Percentiles rank a stretch among this genome's conserved stretches.
Conservation (phyloP, 305 asterid species). For the Fraxinus latifolia region DNA sequence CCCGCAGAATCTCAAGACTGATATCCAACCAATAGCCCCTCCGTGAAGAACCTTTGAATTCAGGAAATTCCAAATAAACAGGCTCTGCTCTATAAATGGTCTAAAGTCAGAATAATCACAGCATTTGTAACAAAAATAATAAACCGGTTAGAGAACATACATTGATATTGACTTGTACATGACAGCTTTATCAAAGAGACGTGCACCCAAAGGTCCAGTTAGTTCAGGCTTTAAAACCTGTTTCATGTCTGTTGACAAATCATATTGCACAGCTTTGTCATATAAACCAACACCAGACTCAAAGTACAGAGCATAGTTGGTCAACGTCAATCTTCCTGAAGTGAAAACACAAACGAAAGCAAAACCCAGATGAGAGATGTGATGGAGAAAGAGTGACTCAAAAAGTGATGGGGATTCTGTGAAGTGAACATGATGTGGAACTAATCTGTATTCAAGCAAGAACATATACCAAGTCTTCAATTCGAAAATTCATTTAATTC, state of each 20-base stretch:
- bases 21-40: conserved; percentile 93
- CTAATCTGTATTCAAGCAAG: conserved; percentile 14
- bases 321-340: conserved; percentile 87
- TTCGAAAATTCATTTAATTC: conserved; percentile 11
- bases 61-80: conserved; percentile 87
- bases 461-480: conserved; percentile 7
- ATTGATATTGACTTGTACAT: conserved; percentile 80
- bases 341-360: conserved; percentile 21
- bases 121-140: conserved; percentile 23
- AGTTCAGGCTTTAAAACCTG: conserved; percentile 88
- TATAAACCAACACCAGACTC: conserved; percentile 86
- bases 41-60: conserved; percentile 84
- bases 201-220: conserved; percentile 94
- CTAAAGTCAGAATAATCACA: conserved; percentile 34
- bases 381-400: conserved; percentile 14
- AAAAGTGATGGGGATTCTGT: background rate
- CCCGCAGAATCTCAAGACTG: conserved; percentile 72
- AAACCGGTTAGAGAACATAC: conserved; percentile 52
- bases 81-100: conserved; percentile 68
- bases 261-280: conserved; percentile 84
- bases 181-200: conserved; percentile 90
- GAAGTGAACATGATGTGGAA: conserved; percentile 14
- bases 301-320: conserved; percentile 78
- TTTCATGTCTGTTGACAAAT: conserved; percentile 66
- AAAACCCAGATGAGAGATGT: conserved; percentile 13